Conservation (phyloP, 1,139 yeast species). For the Geotrichum australiense region DNA sequence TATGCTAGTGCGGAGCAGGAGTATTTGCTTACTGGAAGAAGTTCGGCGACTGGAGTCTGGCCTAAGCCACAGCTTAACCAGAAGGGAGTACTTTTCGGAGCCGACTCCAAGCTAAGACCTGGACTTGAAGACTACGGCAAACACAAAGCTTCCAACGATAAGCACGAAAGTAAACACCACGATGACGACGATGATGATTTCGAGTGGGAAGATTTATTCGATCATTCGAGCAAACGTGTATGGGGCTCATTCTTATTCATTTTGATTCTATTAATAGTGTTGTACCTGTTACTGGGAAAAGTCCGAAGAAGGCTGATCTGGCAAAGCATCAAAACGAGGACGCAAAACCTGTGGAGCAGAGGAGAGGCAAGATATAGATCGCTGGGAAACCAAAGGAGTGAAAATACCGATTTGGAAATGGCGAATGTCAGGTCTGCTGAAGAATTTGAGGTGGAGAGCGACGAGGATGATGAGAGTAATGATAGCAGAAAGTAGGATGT, state of each 20-base stretch:
- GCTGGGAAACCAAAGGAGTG: constrained; percentile 66
- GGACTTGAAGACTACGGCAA: not conserved
- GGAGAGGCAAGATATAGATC: no score
- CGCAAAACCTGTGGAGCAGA: no score
- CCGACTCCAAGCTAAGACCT: constrained; percentile 3
- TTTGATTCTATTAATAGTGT: constrained; percentile 38
- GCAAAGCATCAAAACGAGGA: constrained; percentile 25
- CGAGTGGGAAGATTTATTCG: constrained; percentile 34
- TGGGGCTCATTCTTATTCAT: constrained; percentile 49
- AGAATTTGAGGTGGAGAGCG: constrained; percentile 76
- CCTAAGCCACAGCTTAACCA: not conserved
- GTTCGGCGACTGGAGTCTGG: constrained; percentile 38
- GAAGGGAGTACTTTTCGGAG: constrained; percentile 3
- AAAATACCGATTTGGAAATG: constrained; percentile 33
- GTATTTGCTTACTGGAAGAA: constrained; percentile 33
- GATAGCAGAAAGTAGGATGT: not conserved
- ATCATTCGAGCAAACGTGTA: constrained; percentile 44
- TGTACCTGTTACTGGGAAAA: constrained; percentile 46
- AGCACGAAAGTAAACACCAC: constrained; percentile 9
- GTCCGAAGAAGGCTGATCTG: constrained; percentile 73
- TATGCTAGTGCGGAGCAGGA: constrained; percentile 46
- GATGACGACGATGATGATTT: constrained; percentile 27
- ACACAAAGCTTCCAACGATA: not conserved
- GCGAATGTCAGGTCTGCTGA: constrained; percentile 54
- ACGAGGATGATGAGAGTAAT: constrained; percentile 43